These are phyloP conservation scores for Entomortierella lignicola DNA, from an alignment of 192 early-diverging fungal species.

Conservation along the genomic window DNA sequence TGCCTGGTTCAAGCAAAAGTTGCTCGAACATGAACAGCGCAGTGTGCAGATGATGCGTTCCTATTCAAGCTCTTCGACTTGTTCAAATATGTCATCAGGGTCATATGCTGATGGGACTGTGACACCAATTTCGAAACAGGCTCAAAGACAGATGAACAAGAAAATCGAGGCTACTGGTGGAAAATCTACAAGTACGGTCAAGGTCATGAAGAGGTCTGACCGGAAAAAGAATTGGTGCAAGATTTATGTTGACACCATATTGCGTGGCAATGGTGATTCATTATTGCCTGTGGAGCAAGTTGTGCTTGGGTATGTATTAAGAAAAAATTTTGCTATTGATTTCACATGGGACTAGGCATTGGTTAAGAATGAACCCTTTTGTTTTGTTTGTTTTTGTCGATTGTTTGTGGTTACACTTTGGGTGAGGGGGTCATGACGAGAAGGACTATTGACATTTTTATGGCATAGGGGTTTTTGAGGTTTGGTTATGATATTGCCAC, in stretches of 20 bases:
- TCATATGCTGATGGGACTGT: conserved; percentile 17
- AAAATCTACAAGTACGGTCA: conserved; percentile 9
- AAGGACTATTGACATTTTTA: background rate
- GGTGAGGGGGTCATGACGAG: too few species aligned
- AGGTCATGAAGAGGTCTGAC: conserved; percentile 39
- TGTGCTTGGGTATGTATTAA: conserved; percentile 26
- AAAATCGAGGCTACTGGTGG: conserved; percentile 34
- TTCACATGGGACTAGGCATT: conserved; percentile 38
- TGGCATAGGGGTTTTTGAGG: too few species aligned
- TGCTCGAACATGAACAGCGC: conserved; percentile 39
- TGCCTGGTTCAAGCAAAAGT: conserved; percentile 45
- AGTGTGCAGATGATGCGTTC: conserved; percentile 45
- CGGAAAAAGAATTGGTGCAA: conserved; percentile 54
- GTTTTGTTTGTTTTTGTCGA: background rate
- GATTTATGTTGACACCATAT: conserved; percentile 46
- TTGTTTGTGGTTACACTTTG: background rate
- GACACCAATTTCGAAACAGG: conserved; percentile 36
- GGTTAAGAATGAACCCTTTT: conserved; percentile 18
- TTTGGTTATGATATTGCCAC: background rate
- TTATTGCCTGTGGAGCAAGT: conserved; percentile 22
- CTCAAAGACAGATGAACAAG: conserved; percentile 35
- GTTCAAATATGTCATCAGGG: conserved; percentile 20
- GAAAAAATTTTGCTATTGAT: conserved; percentile 6
- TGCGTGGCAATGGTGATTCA: conserved; percentile 42
- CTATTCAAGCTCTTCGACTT: conserved; percentile 30